Percentiles rank a stretch among this genome's conserved stretches.
Conservation (phyloP, 2,329 filamentous ascomycete genomes). For the Juglanconis juglandina region DNA sequence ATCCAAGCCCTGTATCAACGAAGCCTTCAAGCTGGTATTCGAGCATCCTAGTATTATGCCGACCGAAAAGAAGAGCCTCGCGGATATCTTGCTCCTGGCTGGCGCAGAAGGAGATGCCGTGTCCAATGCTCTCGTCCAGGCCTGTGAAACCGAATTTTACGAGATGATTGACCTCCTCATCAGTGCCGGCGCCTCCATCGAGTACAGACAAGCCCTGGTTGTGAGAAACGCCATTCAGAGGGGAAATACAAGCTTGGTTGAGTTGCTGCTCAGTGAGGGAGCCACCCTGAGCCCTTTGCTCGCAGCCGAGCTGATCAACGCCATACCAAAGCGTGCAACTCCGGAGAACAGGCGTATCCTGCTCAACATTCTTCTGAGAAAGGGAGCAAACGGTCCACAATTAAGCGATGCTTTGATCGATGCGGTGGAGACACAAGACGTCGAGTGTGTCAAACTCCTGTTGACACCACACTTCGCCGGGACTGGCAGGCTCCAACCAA, state of each 20-base stretch:
- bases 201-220: conserved; percentile 48
- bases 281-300: conserved; percentile 39
- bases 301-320: conserved; percentile 48
- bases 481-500: conserved; percentile 21
- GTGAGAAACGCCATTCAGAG: conserved; percentile 47
- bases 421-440: conserved; percentile 46
- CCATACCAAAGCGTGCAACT: conserved; percentile 45
- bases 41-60: conserved; percentile 43
- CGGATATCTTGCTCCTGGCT: conserved; percentile 56
- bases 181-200: conserved; percentile 51
- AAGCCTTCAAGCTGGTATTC: conserved; percentile 48
- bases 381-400: conserved; percentile 45
- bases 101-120: conserved; percentile 52
- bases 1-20: conserved; percentile 42
- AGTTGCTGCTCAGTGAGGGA: conserved; percentile 43
- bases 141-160: conserved; percentile 47
- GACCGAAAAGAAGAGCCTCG: conserved; percentile 47
- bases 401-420: conserved; percentile 50
- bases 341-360: conserved; percentile 43
- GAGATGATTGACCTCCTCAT: conserved; percentile 55
- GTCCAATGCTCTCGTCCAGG: conserved; percentile 45
- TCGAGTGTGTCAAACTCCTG: conserved; percentile 45
- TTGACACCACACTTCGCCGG: conserved; percentile 46
- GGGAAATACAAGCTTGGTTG: conserved; percentile 44
- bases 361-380: conserved; percentile 44